Evolutionary conservation across 257 asterid genomes (phyloP).

Genomic region (Plantago major): DNA sequence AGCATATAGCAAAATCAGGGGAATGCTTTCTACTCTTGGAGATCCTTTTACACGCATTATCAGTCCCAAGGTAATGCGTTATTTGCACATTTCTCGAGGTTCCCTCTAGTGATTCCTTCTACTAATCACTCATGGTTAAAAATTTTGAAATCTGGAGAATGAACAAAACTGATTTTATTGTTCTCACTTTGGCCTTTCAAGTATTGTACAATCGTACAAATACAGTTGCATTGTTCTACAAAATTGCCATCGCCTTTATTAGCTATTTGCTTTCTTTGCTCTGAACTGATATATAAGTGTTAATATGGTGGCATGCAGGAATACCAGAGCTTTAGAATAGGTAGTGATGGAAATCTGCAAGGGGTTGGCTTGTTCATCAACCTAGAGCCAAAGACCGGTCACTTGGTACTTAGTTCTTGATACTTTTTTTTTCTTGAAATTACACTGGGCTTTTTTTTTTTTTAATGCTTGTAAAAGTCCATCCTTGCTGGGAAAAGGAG

Average conservation of each 20-base stretch:
- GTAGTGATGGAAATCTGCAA: constrained; percentile 93
- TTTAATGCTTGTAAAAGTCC: too few relatives aligned
- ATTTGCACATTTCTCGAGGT: not conserved
- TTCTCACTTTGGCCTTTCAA: too few relatives aligned
- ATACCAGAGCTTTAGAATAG: constrained; percentile 82
- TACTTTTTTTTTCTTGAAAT: constrained; percentile 1
- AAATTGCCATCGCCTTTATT: too few relatives aligned
- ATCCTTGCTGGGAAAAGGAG: too few relatives aligned
- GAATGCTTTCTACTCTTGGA: constrained; percentile 93
- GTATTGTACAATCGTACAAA: too few relatives aligned
- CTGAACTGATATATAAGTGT: not conserved
- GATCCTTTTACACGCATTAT: constrained; percentile 90
- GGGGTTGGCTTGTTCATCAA: constrained; percentile 88
- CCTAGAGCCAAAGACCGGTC: constrained; percentile 73
- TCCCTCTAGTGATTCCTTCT: not conserved
- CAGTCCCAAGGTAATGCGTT: constrained; percentile 72
- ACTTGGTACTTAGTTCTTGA: constrained; percentile 50
- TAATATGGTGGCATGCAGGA: constrained; percentile 46
- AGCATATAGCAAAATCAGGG: constrained; percentile 80
- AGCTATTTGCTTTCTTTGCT: too few relatives aligned
- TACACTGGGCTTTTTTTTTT: not conserved
- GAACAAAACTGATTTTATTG: too few relatives aligned
- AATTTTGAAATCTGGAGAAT: too few relatives aligned
- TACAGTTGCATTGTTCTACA: too few relatives aligned
- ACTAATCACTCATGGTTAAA: too few relatives aligned